phyloP scores from a whole-genome alignment of 108 stramenopile species.

The Seminavis robusta region DNA sequence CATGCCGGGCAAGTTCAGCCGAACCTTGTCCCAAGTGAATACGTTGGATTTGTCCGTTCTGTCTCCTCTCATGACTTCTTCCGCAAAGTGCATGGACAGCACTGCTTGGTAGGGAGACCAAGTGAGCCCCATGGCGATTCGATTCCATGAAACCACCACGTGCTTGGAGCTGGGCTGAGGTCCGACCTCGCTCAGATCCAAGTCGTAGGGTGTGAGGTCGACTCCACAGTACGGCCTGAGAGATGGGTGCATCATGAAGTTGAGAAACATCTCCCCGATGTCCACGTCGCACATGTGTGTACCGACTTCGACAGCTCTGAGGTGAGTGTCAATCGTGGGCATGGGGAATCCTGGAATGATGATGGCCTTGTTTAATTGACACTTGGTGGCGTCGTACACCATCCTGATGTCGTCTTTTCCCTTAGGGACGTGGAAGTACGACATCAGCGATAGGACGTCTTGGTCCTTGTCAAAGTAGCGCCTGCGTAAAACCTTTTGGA shows the following conservation, averaged over 20 bases:
- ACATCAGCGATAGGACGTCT: constrained; percentile 12
- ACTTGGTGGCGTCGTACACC: constrained; percentile 36
- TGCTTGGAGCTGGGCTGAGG: neutral
- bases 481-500: constrained; percentile 8
- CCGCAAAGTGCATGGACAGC: no score
- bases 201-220: constrained; percentile 18
- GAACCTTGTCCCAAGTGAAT: constrained; percentile 28
- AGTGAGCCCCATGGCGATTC: constrained; percentile 31
- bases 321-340: constrained; percentile 29
- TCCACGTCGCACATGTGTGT: constrained; percentile 30
- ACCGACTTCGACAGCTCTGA: no score
- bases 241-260: constrained; percentile 17
- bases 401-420: constrained; percentile 29
- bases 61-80: no score
- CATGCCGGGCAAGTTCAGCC: constrained; percentile 37
- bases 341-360: constrained; percentile 41
- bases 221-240: constrained; percentile 21
- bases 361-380: constrained; percentile 25
- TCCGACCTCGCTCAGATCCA: neutral
- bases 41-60: constrained; percentile 16
- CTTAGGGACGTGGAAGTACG: constrained; percentile 40
- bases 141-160: constrained; percentile 15
- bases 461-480: constrained; percentile 7
- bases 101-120: constrained; percentile 28
- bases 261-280: constrained; percentile 45